A percentile compares a stretch with the other conserved stretches of the same genome.
These are phyloP conservation scores for Xylariaceae sp. DNA, from an alignment of 2,329 filamentous ascomycete genomes.

Conservation along the genomic window DNA sequence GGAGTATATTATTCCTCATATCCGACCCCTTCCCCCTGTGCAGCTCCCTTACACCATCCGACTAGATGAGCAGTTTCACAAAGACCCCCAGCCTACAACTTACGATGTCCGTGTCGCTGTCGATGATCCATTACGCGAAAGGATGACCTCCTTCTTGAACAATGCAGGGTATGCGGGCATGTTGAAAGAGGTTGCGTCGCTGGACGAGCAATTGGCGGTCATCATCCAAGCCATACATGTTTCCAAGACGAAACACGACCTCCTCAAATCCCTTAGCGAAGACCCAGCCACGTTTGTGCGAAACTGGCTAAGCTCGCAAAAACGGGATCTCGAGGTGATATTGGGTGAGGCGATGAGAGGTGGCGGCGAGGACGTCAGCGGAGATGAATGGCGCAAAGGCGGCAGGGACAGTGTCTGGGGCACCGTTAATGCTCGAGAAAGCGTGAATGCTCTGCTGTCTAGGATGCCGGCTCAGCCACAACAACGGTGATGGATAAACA, in stretches of 20 bases:
- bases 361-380: conserved; percentile 53
- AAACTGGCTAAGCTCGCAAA: conserved; percentile 87
- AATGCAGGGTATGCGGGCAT: conserved; percentile 67
- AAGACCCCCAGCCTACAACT: conserved; percentile 70
- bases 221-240: conserved; percentile 78
- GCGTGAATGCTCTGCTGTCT: conserved; percentile 57
- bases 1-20: conserved; percentile 73
- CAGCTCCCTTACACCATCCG: conserved; percentile 89
- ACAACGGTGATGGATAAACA: conserved; percentile 11
- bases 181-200: conserved; percentile 67
- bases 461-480: conserved; percentile 41
- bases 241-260: conserved; percentile 85
- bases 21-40: conserved; percentile 74
- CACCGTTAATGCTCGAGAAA: conserved; percentile 57
- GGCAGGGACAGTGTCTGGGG: conserved; percentile 53
- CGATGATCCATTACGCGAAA: conserved; percentile 72
- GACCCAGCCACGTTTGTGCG: conserved; percentile 82
- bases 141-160: conserved; percentile 60
- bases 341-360: conserved; percentile 73
- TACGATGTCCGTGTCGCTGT: conserved; percentile 86
- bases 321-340: conserved; percentile 82
- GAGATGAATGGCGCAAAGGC: conserved; percentile 66
- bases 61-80: conserved; percentile 79
- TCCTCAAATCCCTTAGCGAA: conserved; percentile 71
- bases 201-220: conserved; percentile 83